Evolutionary conservation across 192 early-diverging fungal genomes (phyloP).

Genomic region (Gamsiella multidivaricata): DNA sequence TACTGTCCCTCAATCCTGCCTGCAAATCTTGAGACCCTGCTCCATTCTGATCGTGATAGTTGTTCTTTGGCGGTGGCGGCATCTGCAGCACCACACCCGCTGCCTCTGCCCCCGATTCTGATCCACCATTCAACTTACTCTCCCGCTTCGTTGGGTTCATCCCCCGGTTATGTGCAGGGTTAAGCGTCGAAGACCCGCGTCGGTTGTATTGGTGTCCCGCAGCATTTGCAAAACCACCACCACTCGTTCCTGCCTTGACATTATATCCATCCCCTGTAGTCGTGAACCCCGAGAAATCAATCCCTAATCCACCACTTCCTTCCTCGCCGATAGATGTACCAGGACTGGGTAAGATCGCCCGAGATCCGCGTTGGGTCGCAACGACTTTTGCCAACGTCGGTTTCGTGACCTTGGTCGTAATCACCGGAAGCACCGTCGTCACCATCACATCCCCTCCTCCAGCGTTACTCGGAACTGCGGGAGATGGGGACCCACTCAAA

Average conservation of each 20-base stretch:
- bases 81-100: conserved; percentile 29
- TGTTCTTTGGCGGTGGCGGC: conserved; percentile 27
- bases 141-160: not conserved
- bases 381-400: conserved; percentile 39
- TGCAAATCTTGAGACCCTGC: no score
- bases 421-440: conserved; percentile 34
- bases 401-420: conserved; percentile 40
- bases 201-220: conserved; percentile 12
- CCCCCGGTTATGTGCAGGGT: conserved; percentile 14
- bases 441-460: conserved; percentile 10
- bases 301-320: conserved; percentile 18
- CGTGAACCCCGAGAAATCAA: conserved; percentile 28
- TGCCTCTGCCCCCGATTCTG: not conserved
- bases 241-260: not conserved
- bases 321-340: not conserved
- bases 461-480: not conserved
- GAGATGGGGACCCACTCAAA: no score
- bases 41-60: conserved; percentile 79
- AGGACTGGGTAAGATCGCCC: conserved; percentile 7
- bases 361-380: conserved; percentile 24
- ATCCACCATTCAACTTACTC: not conserved
- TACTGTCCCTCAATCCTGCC: conserved; percentile 91
- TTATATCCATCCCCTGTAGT: not conserved
- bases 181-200: conserved; percentile 26
- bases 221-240: not conserved